Base-by-base conservation (phyloP, 208 protist genomes). In the Acanthamoeba royreba region DNA sequence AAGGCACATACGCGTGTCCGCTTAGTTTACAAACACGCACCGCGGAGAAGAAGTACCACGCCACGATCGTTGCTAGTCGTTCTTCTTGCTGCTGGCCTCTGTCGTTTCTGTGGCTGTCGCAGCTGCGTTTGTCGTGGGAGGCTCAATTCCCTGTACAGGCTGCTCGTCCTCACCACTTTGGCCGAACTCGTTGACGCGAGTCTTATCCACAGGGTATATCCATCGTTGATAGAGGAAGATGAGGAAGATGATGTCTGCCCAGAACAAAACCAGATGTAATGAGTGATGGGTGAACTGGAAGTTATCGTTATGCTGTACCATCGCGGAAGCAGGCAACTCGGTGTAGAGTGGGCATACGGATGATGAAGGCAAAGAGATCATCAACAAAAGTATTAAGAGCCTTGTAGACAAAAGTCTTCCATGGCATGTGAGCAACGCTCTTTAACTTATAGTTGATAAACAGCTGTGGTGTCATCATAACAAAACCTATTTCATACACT, bases 381-480 rank as follows among this genome's bases (percentile, higher is more conserved):
- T 99, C 99, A 93, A 99, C 99, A 92, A 99, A 98, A 0, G 99
- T 99, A 94, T 99, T 99, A 46, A 99, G 47, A 28, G 93, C 93
- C 95, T 99, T 99, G 95, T 99, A 99, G 40, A 99, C 97, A 95
- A 99, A 99, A 2, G 98, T 98, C 74, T 98, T 97, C 98, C 99
- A 99, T 43, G 99, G 99, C 83, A 99, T 95, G 94, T 99, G 98
- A 0, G 98, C 98, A 7, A 99, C 99, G 33, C 97, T 98, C 96
- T 99, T 99, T 94, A 99, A 96, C 93, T 99, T 99, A 94, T 99
- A 99, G 95, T 99, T 99, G 92, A 99, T 99, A 94, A 99, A 99
- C 77, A 99, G 98, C 95, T 99, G 99, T 15, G 99, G 99, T 15
- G 98, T 99, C 98, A 99, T 99, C 97, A 99, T 98, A 28, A 99